Conservation (phyloP, 768 basidiomycete genomes). For the Suillus bovinus region DNA sequence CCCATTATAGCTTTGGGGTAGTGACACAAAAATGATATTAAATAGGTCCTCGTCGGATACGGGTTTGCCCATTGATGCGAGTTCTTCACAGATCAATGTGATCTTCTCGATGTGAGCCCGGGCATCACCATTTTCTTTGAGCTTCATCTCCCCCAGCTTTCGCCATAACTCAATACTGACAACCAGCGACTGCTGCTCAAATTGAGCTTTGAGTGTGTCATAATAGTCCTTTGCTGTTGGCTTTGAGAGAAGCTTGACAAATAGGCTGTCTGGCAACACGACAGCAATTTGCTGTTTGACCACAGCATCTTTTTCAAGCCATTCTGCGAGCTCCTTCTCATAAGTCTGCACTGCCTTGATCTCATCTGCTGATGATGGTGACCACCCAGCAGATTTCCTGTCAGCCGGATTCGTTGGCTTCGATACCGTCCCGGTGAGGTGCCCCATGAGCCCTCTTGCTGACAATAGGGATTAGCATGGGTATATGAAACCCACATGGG, state of each 20-base stretch:
- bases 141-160: background rate
- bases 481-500: too few species aligned
- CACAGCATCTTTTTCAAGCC: constrained; percentile 24
- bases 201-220: constrained; percentile 14
- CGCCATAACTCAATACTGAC: background rate
- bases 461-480: too few species aligned
- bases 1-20: constrained; percentile 36
- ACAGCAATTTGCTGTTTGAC: constrained; percentile 19
- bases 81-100: constrained; percentile 30
- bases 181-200: background rate
- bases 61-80: constrained; percentile 35
- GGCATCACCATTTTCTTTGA: constrained; percentile 32
- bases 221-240: background rate
- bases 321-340: background rate
- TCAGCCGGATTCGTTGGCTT: constrained; percentile 18
- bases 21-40: constrained; percentile 36
- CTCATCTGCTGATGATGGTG: constrained; percentile 10
- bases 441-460: constrained; percentile 20
- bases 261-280: background rate
- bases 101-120: constrained; percentile 34
- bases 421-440: constrained; percentile 19
- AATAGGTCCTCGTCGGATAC: constrained; percentile 33
- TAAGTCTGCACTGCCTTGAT: constrained; percentile 1
- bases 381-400: background rate
- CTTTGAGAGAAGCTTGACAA: background rate